Percentiles rank a stretch among this genome's conserved stretches.
phyloP scores from a whole-genome alignment of 441 rosid genomes.

The Daphne laureola region DNA sequence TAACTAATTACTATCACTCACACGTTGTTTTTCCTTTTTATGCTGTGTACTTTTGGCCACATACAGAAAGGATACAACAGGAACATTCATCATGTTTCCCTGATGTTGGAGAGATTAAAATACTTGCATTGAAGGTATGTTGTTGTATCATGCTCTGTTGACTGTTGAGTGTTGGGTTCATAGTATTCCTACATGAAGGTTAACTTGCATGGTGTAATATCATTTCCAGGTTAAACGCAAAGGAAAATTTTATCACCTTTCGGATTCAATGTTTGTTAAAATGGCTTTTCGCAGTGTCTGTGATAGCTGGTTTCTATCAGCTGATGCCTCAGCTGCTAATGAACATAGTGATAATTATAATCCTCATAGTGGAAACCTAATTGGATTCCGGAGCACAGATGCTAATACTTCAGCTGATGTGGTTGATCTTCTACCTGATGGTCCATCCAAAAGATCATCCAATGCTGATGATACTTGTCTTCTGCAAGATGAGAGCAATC shows the following conservation, averaged over 20 bases:
- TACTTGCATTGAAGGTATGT: constrained; percentile 43
- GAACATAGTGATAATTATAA: constrained; percentile 12
- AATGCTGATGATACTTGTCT: constrained; percentile 10
- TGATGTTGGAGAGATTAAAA: constrained; percentile 29
- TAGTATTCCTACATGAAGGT: neutral
- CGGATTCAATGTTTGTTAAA: constrained; percentile 40
- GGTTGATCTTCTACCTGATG: constrained; percentile 14
- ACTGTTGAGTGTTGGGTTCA: no score
- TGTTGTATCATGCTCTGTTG: neutral
- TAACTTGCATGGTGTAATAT: constrained; percentile 1
- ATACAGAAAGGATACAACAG: constrained; percentile 40
- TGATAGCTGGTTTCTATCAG: constrained; percentile 38
- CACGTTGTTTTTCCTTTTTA: neutral
- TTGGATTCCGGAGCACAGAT: neutral
- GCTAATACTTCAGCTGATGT: constrained; percentile 13
- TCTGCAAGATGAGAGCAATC: constrained; percentile 12
- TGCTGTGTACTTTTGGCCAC: constrained; percentile 7
- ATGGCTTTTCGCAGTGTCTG: constrained; percentile 38
- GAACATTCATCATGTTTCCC: constrained; percentile 49
- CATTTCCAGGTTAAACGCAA: constrained; percentile 42
- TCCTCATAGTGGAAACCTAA: constrained; percentile 4
- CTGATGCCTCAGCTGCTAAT: constrained; percentile 33
- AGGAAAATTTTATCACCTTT: constrained; percentile 35
- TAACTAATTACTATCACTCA: no score
- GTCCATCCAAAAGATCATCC: constrained; percentile 10